phyloP scores from a whole-genome alignment of 768 basidiomycete species.

The Suillus lakei region DNA sequence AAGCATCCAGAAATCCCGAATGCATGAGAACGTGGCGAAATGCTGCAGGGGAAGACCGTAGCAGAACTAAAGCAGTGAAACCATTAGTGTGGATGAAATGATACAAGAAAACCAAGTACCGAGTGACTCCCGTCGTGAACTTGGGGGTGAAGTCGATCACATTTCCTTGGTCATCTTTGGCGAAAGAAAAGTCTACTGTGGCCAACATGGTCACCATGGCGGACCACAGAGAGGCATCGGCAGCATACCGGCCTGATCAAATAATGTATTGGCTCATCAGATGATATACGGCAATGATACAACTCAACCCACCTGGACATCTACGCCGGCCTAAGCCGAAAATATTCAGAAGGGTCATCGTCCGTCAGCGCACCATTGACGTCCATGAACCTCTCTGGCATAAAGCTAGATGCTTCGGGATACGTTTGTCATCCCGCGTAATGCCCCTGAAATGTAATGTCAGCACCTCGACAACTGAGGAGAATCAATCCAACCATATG shows the following conservation, averaged over 20 bases:
- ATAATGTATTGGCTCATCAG: no score
- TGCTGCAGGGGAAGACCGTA: conserved; percentile 20
- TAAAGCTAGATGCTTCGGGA: no score
- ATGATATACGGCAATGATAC: no score
- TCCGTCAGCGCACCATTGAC: no score
- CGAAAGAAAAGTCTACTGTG: neutral
- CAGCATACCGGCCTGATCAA: conserved; percentile 23
- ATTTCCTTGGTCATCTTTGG: neutral
- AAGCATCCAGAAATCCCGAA: neutral
- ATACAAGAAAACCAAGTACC: conserved; percentile 11
- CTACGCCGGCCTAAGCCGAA: conserved; percentile 44
- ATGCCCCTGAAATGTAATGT: no score
- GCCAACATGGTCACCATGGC: conserved; percentile 8
- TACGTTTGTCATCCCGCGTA: no score
- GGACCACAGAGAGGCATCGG: conserved; percentile 11
- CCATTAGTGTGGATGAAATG: no score
- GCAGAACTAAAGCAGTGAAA: conserved; percentile 11
- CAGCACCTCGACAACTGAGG: no score
- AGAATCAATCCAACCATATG: no score
- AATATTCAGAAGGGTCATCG: conserved; percentile 29
- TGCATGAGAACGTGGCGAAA: conserved; percentile 15
- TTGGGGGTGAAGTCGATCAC: conserved; percentile 8
- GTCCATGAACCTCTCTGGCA: no score
- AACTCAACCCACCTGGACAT: conserved; percentile 17
- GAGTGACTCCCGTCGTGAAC: neutral